These are phyloP conservation scores for Taiozyma sp. DNA, from an alignment of 1,139 yeast genomes.

Conservation along the genomic window DNA sequence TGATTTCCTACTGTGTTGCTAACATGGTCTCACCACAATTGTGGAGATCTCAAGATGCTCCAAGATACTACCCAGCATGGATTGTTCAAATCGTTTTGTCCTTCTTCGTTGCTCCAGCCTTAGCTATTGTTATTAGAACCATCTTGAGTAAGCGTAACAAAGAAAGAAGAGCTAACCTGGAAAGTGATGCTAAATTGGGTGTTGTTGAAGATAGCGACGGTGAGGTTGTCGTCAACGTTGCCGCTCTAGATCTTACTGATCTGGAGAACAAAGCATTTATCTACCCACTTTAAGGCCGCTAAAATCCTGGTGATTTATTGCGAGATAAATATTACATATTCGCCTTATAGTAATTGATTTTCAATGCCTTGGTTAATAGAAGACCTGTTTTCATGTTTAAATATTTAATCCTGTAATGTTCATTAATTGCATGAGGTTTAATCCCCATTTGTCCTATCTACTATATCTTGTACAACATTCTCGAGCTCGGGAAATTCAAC, in stretches of 20 bases:
- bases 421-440: neutral
- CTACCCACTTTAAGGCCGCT: slow-evolving; percentile 29
- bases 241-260: slow-evolving; percentile 42
- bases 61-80: slow-evolving; percentile 29
- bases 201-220: slow-evolving; percentile 11
- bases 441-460: slow-evolving; percentile 33
- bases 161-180: slow-evolving; percentile 20
- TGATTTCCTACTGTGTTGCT: slow-evolving; percentile 21
- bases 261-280: slow-evolving; percentile 38
- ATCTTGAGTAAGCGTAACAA: slow-evolving; percentile 31
- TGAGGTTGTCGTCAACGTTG: slow-evolving; percentile 32
- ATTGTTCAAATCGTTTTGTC: slow-evolving; percentile 30
- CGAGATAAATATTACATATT: neutral
- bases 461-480: slow-evolving; percentile 46
- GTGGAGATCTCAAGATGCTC: slow-evolving; percentile 23
- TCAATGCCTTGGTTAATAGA: neutral
- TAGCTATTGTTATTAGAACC: slow-evolving; percentile 28
- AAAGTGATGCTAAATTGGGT: slow-evolving; percentile 3
- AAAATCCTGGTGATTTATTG: no score
- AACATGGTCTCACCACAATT: slow-evolving; percentile 27
- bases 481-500: slow-evolving; percentile 76
- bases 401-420: neutral
- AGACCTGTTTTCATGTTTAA: neutral
- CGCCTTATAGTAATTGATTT: neutral
- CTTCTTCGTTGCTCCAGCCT: slow-evolving; percentile 27